Conservation (phyloP, 352 stramenopile genomes). For the Globisporangium emineosum region DNA sequence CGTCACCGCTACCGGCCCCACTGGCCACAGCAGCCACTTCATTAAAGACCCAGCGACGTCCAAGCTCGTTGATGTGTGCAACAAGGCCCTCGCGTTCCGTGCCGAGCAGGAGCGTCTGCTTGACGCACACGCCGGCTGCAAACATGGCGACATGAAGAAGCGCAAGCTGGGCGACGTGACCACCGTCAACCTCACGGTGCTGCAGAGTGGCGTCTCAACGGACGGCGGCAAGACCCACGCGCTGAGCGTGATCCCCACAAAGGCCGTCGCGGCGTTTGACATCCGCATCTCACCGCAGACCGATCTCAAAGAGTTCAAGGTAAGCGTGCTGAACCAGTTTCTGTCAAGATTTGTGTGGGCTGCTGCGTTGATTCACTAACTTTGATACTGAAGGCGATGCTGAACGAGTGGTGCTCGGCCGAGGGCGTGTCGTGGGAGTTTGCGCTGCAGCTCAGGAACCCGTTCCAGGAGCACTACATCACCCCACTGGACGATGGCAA, state of each 20-base stretch:
- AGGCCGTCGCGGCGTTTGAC: conserved; percentile 89
- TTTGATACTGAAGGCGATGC: conserved; percentile 82
- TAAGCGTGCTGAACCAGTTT: too few species aligned
- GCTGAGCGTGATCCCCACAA: conserved; percentile 91
- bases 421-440: conserved; percentile 78
- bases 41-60: conserved; percentile 94
- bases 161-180: conserved; percentile 92
- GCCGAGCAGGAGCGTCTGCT: conserved; percentile 86
- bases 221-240: conserved; percentile 81
- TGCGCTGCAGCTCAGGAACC: conserved; percentile 25
- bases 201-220: conserved; percentile 83
- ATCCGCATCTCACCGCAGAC: conserved; percentile 92
- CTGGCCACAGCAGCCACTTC: conserved; percentile 91
- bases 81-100: conserved; percentile 88
- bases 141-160: conserved; percentile 89
- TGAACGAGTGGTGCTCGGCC: conserved; percentile 87
- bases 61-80: conserved; percentile 91
- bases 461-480: conserved; percentile 46
- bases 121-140: conserved; percentile 71
- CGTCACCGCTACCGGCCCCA: conserved; percentile 74
- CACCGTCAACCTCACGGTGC: conserved; percentile 91
- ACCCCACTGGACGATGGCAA: conserved; percentile 46
- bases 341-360: too few species aligned
- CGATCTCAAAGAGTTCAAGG: too few species aligned
- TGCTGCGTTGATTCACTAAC: too few species aligned